Percentiles rank a stretch among this genome's conserved stretches.
These are phyloP conservation scores for Leavenworthia alabamica DNA, from an alignment of 345 rosid species.

Conservation along the genomic window DNA sequence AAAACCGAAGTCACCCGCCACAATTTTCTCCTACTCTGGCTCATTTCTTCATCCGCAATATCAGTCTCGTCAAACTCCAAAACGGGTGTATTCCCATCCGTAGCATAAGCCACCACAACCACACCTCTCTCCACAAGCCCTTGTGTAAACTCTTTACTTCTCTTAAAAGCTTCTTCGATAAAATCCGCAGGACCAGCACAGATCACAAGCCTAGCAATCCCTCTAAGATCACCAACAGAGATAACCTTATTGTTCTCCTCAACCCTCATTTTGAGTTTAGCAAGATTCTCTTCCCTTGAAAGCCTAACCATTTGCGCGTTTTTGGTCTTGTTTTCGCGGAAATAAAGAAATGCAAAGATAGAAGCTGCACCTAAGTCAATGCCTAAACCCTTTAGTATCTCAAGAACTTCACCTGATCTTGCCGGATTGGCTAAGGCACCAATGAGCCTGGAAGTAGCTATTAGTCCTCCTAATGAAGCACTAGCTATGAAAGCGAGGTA, in stretches of 20 bases:
- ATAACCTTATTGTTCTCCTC: slow-evolving; percentile 52
- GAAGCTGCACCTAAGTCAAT: slow-evolving; percentile 74
- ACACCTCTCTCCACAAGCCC: slow-evolving; percentile 83
- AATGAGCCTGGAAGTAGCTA: slow-evolving; percentile 69
- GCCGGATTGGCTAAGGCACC: slow-evolving; percentile 67
- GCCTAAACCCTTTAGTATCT: slow-evolving; percentile 53
- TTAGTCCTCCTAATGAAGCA: slow-evolving; percentile 66
- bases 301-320: slow-evolving; percentile 73
- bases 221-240: slow-evolving; percentile 58
- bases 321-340: slow-evolving; percentile 67
- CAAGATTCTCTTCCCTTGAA: slow-evolving; percentile 84
- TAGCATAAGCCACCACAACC: slow-evolving; percentile 72
- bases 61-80: slow-evolving; percentile 65
- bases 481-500: slow-evolving; percentile 85
- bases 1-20: slow-evolving; percentile 74
- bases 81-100: slow-evolving; percentile 57
- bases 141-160: slow-evolving; percentile 66
- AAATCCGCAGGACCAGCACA: slow-evolving; percentile 74
- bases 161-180: slow-evolving; percentile 62
- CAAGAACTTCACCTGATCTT: slow-evolving; percentile 61
- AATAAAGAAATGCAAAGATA: slow-evolving; percentile 71
- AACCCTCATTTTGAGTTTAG: slow-evolving; percentile 78
- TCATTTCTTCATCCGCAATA: slow-evolving; percentile 43
- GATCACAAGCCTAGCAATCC: slow-evolving; percentile 76
- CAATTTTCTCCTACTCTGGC: slow-evolving; percentile 65